Conservation (phyloP, 2,329 filamentous ascomycete genomes). For the Emergomyces orientalis region DNA sequence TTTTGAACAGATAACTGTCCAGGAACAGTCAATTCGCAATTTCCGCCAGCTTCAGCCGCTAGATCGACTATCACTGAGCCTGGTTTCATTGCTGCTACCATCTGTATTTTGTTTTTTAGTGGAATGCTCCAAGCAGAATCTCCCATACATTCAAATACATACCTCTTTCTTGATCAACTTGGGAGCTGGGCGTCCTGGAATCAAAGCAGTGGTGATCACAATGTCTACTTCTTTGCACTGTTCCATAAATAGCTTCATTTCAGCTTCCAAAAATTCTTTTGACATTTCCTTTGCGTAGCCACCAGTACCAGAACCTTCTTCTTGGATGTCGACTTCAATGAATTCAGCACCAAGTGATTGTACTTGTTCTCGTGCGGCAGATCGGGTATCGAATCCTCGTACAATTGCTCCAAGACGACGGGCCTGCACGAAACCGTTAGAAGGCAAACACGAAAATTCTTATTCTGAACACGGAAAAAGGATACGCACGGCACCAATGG, state of each 20-base stretch:
- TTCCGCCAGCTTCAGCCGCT: conserved; percentile 78
- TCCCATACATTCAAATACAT: conserved; percentile 10
- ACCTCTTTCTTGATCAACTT: conserved; percentile 69
- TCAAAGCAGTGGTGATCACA: conserved; percentile 84
- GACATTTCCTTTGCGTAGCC: conserved; percentile 94
- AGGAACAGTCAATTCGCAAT: conserved; percentile 71
- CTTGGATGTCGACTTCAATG: conserved; percentile 73
- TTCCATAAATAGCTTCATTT: conserved; percentile 86
- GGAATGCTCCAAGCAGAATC: not conserved
- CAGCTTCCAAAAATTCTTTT: conserved; percentile 82
- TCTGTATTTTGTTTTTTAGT: conserved; percentile 32
- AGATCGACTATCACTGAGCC: conserved; percentile 83
- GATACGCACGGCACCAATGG: conserved; percentile 44
- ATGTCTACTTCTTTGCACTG: conserved; percentile 85
- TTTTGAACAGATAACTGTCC: conserved; percentile 62
- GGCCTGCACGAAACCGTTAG: conserved; percentile 39
- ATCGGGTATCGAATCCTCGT: conserved; percentile 79
- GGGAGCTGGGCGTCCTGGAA: conserved; percentile 73
- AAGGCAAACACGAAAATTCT: not conserved
- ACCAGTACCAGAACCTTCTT: conserved; percentile 74
- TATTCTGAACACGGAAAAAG: not conserved
- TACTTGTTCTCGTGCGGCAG: conserved; percentile 81
- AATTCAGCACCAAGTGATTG: conserved; percentile 86
- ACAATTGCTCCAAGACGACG: conserved; percentile 81
- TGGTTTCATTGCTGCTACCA: conserved; percentile 78